Evolutionary conservation across 2,329 filamentous ascomycete species (phyloP).

Genomic region (Paraconiothyrium sp.): DNA sequence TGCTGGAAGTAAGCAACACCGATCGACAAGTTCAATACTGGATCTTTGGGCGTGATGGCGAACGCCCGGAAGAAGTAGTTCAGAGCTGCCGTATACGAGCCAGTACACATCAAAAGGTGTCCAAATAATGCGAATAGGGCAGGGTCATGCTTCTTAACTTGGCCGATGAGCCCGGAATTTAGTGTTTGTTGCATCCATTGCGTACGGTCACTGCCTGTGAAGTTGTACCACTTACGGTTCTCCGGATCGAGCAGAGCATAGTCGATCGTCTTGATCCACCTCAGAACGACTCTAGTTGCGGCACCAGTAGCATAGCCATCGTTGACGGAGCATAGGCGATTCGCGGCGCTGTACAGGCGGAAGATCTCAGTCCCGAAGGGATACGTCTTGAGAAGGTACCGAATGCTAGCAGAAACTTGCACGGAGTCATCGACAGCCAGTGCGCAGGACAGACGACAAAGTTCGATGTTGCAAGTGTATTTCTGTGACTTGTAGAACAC

Average conservation of each 20-base stretch:
- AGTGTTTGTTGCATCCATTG: constrained; percentile 51
- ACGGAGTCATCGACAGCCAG: constrained; percentile 81
- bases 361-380: constrained; percentile 84
- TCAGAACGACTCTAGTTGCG: constrained; percentile 88
- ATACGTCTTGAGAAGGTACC: constrained; percentile 85
- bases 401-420: constrained; percentile 76
- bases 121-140: constrained; percentile 88
- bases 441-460: constrained; percentile 85
- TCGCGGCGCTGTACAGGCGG: constrained; percentile 82
- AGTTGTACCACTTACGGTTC: constrained; percentile 56
- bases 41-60: constrained; percentile 78
- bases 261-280: constrained; percentile 92
- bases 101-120: constrained; percentile 85
- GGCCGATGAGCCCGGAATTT: constrained; percentile 49
- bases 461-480: constrained; percentile 75
- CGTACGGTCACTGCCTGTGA: constrained; percentile 48
- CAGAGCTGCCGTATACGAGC: constrained; percentile 82
- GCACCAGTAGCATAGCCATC: constrained; percentile 80
- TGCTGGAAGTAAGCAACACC: constrained; percentile 83
- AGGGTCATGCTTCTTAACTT: constrained; percentile 67
- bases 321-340: constrained; percentile 77
- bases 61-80: constrained; percentile 80
- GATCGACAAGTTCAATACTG: constrained; percentile 81
- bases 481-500: constrained; percentile 79
- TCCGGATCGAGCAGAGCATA: constrained; percentile 67